Percentiles rank a stretch among this genome's conserved stretches.
Conservation (phyloP, 1,284 basidiomycete genomes). For the Moesziomyces sp. region DNA sequence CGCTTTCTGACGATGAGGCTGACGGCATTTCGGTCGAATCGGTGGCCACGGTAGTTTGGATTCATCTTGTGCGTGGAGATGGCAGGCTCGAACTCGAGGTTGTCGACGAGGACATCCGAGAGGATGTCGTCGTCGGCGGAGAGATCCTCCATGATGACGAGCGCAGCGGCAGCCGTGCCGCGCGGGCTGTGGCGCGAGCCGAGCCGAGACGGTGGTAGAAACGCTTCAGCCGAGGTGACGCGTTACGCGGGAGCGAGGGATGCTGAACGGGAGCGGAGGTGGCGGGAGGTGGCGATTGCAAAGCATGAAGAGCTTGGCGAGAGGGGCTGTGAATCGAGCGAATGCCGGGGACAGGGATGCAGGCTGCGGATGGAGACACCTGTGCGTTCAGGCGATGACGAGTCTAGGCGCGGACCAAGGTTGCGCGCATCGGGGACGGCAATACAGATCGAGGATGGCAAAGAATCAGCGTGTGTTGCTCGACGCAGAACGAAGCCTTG, state of each 20-base stretch:
- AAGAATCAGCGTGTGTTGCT: too few relatives aligned
- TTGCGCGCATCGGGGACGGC: too few relatives aligned
- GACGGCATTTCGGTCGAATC: conserved; percentile 60
- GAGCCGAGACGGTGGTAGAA: conserved; percentile 2
- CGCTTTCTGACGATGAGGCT: conserved; percentile 55
- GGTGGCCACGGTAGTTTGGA: conserved; percentile 59
- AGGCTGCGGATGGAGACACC: too few relatives aligned
- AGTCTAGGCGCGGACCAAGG: too few relatives aligned
- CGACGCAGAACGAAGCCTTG: too few relatives aligned
- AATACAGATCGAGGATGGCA: too few relatives aligned
- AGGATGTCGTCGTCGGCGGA: conserved; percentile 66
- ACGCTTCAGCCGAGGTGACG: conserved; percentile 19
- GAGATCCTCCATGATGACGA: conserved; percentile 62
- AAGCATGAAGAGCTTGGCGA: conserved; percentile 33
- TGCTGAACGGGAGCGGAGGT: conserved; percentile 7
- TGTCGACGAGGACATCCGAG: conserved; percentile 65
- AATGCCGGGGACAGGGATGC: neutral
- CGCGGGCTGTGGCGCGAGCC: conserved; percentile 33
- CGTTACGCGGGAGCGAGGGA: conserved; percentile 4
- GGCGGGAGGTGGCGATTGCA: conserved; percentile 15
- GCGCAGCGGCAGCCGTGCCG: conserved; percentile 37
- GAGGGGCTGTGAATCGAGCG: neutral
- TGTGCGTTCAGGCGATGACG: too few relatives aligned
- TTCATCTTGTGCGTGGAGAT: conserved; percentile 68
- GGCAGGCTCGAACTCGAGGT: conserved; percentile 65